Percentiles rank a stretch among this genome's conserved stretches.
Evolutionary conservation across 768 basidiomycete species (phyloP).

Genomic region (Xerocomellus dryophilus): DNA sequence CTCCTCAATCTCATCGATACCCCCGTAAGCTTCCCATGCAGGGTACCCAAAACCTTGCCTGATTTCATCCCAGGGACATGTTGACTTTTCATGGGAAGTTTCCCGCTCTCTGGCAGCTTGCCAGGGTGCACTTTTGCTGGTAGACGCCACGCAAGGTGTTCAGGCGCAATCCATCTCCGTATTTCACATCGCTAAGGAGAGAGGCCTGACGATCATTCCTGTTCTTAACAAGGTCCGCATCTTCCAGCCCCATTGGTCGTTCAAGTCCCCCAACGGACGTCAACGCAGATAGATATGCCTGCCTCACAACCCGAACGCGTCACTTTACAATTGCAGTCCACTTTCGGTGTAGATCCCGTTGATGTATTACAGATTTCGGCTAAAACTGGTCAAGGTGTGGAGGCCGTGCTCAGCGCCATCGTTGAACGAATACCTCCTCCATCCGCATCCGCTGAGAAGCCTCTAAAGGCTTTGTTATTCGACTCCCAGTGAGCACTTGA

Average conservation of each 20-base stretch:
- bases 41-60: background rate
- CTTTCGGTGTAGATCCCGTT: slow-evolving; percentile 73
- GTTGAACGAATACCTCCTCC: slow-evolving; percentile 86
- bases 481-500: slow-evolving; percentile 73
- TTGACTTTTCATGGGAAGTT: slow-evolving; percentile 98
- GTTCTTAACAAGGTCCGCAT: slow-evolving; percentile 82
- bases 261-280: background rate
- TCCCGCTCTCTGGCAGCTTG: slow-evolving; percentile 89
- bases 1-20: slow-evolving; percentile 96
- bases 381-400: slow-evolving; percentile 86
- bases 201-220: slow-evolving; percentile 79
- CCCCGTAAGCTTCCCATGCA: slow-evolving; percentile 49
- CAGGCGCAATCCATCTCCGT: slow-evolving; percentile 98
- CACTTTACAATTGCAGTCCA: slow-evolving; percentile 74
- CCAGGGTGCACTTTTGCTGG: slow-evolving; percentile 83
- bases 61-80: slow-evolving; percentile 68
- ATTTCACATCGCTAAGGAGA: slow-evolving; percentile 82
- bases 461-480: slow-evolving; percentile 84
- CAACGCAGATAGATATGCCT: slow-evolving; percentile 80
- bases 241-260: background rate
- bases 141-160: slow-evolving; percentile 96
- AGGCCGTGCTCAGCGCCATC: slow-evolving; percentile 73
- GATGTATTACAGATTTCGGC: slow-evolving; percentile 84
- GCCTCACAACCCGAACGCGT: slow-evolving; percentile 82
- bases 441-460: slow-evolving; percentile 44